Evolutionary conservation across 2,329 filamentous ascomycete species (phyloP), one percentile per base, ranked within the genome.

Genomic region (Aspergillus transmontanensis): DNA sequence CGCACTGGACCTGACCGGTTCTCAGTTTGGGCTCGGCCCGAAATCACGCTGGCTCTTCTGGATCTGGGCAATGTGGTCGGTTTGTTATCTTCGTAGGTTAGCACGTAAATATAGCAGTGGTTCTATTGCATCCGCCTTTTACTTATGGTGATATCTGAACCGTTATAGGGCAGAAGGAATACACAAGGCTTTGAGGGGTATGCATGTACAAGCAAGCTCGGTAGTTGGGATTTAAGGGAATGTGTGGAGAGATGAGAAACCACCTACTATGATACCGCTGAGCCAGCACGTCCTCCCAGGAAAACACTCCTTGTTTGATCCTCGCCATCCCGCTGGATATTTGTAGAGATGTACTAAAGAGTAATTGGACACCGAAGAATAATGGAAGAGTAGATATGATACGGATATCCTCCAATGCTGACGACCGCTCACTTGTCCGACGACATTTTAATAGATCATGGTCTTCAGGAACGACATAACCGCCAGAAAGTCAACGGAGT

Each of bases 251-350:
- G 21, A 46, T 21, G 36, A 28, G 45, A n/a, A 23, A 43, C 9
- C 36, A 73, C 74, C 68, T 57, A 79, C 77, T 77, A 61, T 77
- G 75, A 65, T 78, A 79, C 62, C 76, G 75, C 57, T 79, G 76
- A 32, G 74, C 72, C 46, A 79, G 66, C 12, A 79, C 76, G 70
- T 79, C 77, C 65, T 79, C 76, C 76, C 77, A 79, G 7, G 75
- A 78, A 64, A 79, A 78, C 2, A 78, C 72, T 0, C 77, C 77
- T 45, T 72, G 71, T 60, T 75, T 78, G 45, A 72, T 72, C 57
- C 72, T 73, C 21, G 75, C 71, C 77, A 79, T 78, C 45, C 28
- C 39, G 43, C 26, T 46, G 43, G 26, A 61, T 26, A 6, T 41
- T 43, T 34, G 26, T 36, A 19, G 39, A 43, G 26, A 41, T 43